Base-by-base conservation (phyloP, 257 asterid genomes). In the Anisodus acutangulus region DNA sequence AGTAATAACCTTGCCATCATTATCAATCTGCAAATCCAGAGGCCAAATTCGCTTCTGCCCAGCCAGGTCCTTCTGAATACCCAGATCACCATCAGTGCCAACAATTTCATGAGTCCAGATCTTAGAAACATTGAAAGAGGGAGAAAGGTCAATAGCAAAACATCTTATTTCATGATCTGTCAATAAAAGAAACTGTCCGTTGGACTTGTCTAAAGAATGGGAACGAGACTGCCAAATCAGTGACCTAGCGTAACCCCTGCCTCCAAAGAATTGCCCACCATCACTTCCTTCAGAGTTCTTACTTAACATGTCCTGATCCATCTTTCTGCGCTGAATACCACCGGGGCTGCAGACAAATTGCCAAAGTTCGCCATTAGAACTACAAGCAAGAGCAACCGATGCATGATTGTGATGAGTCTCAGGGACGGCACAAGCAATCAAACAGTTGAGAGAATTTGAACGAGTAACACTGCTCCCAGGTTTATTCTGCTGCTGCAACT, bases 41-140 rank as follows among this genome's bases (percentile, higher is more conserved):
- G 98, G 99, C 98, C 94, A 96, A 71, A 96, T 94, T 85, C 88
- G 90, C 89, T 96, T 94, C 87, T 96, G 98, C 80, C 98, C 98
- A 49, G 98, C 97, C 86, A 93, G 90, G 89, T 92, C 97, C 88
- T 89, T 93, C 88, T 95, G 99, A 87, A 95, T 92, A 55, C 97
- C 98, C 87, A 92, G 84, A 89, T 95, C 97, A 89, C 92, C 92
- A 86, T 96, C 98, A 55, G 88, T 85, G 84, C 98, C 94, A 82
- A 96, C 80, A 54, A 96, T 91, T 90, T 94, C 93, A 89, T 96
- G 97, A 68, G 94, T 87, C 99, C 99, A 96, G 83, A 92, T 92
- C 91, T 88, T 86, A 37, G 93, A 91, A 78, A 92, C 93, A 80
- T 62, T 74, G 70, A 79, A 87, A 69, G 88, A 91, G 54, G 89